Evolutionary conservation across 257 asterid species (phyloP), one percentile per base, ranked within the genome.

Genomic region (Jacaranda copaia): DNA sequence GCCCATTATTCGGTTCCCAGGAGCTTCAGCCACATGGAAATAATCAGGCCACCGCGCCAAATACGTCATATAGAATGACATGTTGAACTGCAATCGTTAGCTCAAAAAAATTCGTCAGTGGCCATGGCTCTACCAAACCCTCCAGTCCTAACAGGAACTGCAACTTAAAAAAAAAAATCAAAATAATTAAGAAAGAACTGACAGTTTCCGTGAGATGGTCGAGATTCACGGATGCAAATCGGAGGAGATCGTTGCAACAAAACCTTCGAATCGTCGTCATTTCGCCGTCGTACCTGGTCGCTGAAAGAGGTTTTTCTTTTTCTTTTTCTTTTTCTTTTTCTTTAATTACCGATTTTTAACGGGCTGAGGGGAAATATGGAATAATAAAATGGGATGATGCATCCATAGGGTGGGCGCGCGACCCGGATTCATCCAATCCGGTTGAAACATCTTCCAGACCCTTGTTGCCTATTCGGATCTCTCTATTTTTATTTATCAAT

Each of bases 1-100:
- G 68, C 92, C 92, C 92, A 88, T 95, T 52, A 90, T 81, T 73
- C 84, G 86, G 73, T 88, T 81, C 51, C 97, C 98, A 12, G 97
- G 96, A 74, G 96, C 96, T 82, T 88, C 96, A 48, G 98, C 98
- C 6, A 93, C 97, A 46, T 93, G 97, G 63, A 95, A 95, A 81
- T 93, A 96, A 80, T 96, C 97, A 4, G 99, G 99, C 99, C 97
- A 96, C 76, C 97, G 88, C 6, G 98, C 98, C 91, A 96, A 74
- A 87, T 96, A 93, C 8, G 97, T 93, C 98, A 96, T 91, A 64
- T 93, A 93, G 78, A 96, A 93, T 63, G 97, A 84, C 90, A 88
- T 86, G 58, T 86, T 88, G 84, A 88, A 88, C 90, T 88, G 90
- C 70, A 72, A 63, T 75, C 49, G 14, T 18, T 6, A 70, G 59